These are phyloP conservation scores for Cutaneotrichosporon daszewskae DNA, from an alignment of 1,284 basidiomycete species.

Conservation along the genomic window DNA sequence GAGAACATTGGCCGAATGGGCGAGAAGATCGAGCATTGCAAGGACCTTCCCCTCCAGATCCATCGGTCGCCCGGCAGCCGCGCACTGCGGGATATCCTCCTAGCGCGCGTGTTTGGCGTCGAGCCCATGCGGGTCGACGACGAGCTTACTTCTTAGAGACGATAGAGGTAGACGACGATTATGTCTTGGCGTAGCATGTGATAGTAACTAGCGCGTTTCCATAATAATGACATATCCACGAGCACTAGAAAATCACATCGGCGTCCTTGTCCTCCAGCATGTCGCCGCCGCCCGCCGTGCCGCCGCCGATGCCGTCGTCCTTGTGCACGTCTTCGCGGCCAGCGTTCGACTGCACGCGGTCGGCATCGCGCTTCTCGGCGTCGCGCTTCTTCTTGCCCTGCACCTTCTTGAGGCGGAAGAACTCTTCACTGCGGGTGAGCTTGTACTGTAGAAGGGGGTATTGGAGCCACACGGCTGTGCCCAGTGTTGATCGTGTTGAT, in stretches of 20 bases:
- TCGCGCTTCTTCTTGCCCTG: conserved; percentile 96
- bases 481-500: neutral
- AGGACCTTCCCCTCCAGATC: conserved; percentile 32
- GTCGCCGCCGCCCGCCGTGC: conserved; percentile 51
- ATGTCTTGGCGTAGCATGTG: no score
- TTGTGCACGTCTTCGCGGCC: conserved; percentile 31
- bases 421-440: conserved; percentile 63
- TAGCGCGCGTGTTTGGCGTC: conserved; percentile 45
- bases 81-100: conserved; percentile 30
- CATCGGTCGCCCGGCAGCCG: conserved; percentile 34
- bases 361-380: conserved; percentile 31
- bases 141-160: no score
- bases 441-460: neutral
- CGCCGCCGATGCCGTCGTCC: conserved; percentile 45
- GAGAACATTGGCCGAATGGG: conserved; percentile 16
- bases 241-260: conserved; percentile 75
- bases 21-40: conserved; percentile 14
- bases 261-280: conserved; percentile 73
- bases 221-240: neutral
- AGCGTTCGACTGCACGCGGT: conserved; percentile 26
- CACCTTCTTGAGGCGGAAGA: conserved; percentile 94
- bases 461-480: neutral
- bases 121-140: no score
- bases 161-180: no score
- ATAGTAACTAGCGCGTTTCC: no score